phyloP scores from a whole-genome alignment of 805 yeast genomes.

The Zygotorulaspora sp. region DNA sequence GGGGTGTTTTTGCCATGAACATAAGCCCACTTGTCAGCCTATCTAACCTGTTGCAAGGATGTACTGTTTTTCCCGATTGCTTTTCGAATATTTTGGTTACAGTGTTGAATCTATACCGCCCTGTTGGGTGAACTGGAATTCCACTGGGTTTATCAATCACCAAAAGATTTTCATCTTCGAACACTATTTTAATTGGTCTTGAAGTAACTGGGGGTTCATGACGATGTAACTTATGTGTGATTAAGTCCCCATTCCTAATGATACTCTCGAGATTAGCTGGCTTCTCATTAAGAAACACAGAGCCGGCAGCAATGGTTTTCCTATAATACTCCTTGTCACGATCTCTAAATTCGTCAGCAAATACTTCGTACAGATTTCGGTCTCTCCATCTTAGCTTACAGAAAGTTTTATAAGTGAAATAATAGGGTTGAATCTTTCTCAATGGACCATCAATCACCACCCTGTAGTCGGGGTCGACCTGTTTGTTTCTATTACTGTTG shows the following conservation, averaged over 20 bases:
- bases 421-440: constrained; percentile 78
- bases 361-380: constrained; percentile 72
- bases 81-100: constrained; percentile 72
- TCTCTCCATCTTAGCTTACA: constrained; percentile 92
- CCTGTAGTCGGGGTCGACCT: constrained; percentile 54
- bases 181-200: constrained; percentile 56
- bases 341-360: constrained; percentile 80
- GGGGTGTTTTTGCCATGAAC: constrained; percentile 80
- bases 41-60: constrained; percentile 87
- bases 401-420: constrained; percentile 82
- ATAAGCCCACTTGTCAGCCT: constrained; percentile 88
- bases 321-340: constrained; percentile 62
- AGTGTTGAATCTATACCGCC: constrained; percentile 70
- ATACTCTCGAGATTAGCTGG: constrained; percentile 61
- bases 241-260: constrained; percentile 76
- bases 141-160: constrained; percentile 94
- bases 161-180: constrained; percentile 68
- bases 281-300: constrained; percentile 66
- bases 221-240: constrained; percentile 73
- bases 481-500: constrained; percentile 42
- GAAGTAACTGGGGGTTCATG: constrained; percentile 84
- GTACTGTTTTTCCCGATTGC: constrained; percentile 62
- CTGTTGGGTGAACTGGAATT: constrained; percentile 94
- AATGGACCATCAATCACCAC: constrained; percentile 56
- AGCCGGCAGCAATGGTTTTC: constrained; percentile 52